Evolutionary conservation across 2,329 filamentous ascomycete species (phyloP), one percentile per base, ranked within the genome.

Genomic region (Aspergillus jensenii): DNA sequence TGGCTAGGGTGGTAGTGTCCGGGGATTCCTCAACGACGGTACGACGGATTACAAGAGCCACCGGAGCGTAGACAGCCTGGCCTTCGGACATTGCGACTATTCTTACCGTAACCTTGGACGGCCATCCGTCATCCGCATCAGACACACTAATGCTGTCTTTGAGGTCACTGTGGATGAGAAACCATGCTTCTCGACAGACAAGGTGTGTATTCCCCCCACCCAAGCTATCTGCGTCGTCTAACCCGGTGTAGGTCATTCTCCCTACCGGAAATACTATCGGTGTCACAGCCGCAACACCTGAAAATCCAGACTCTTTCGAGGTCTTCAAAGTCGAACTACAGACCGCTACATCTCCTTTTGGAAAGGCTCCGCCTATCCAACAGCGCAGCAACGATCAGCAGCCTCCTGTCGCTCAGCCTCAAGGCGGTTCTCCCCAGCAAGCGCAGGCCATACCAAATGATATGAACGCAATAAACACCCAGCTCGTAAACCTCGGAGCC

Each of bases 21-120:
- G 95, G 59, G 95, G 90, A 17, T 99, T 98, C 79, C 79, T 99
- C 64, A 99, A 98, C 77, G 95, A 98, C 74, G 93, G 93, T 49
- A 85, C 81, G 39, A 87, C 84, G 65, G 90, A 96, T 74, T 97
- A 88, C 80, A 87, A 87, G 69, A 81, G 82, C 56, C 89, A 93
- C 66, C 82, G 86, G 65, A 88, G 85, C 67, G 86, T 96, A 15
- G 93, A 97, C 76, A 87, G 85, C 66, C 82, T 97, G 52, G 90
- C 93, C 15, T 99, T 99, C 73, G 95, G 92, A 14, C 91, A 96
- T 77, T 99, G 95, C 81, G 85, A 88, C 68, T 95, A 95, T 74
- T 76, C 86, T 46, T 99, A 97, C 81, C 90, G 95, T 65, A 99
- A 99, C 76, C 83, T 96, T 21, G 95, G 95, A 17, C 85, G 90